Percentiles rank a stretch among this genome's conserved stretches.
Conservation (phyloP, 2,329 filamentous ascomycete species). For the Ophiocordyceps polyrhachis-furcata region DNA sequence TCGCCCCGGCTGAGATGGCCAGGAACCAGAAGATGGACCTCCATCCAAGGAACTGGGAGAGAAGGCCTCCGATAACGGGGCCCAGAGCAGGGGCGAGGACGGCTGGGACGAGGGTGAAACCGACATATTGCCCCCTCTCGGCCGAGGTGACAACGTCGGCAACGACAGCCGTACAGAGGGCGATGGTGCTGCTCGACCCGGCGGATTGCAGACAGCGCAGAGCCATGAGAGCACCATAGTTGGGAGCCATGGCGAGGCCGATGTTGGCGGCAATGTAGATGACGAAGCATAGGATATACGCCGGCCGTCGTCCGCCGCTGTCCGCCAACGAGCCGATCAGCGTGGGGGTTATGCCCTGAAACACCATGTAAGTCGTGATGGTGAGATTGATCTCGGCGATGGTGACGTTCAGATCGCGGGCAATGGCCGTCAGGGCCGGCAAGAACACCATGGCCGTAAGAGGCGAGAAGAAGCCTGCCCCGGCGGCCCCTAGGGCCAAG, state of each 20-base stretch:
- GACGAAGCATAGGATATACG: slow-evolving; percentile 32
- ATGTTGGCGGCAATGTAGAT: slow-evolving; percentile 35
- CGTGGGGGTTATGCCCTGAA: slow-evolving; percentile 40
- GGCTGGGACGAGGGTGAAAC: slow-evolving; percentile 26
- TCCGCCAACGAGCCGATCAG: slow-evolving; percentile 39
- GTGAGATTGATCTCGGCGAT: slow-evolving; percentile 27
- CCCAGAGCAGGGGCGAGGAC: slow-evolving; percentile 30
- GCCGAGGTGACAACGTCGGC: slow-evolving; percentile 43
- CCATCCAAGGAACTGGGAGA: slow-evolving; percentile 40
- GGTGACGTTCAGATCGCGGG: slow-evolving; percentile 25
- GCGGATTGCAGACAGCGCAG: slow-evolving; percentile 37
- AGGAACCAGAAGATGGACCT: slow-evolving; percentile 44
- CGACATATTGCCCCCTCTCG: slow-evolving; percentile 42
- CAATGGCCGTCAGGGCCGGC: slow-evolving; percentile 29
- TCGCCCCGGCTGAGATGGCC: slow-evolving; percentile 22
- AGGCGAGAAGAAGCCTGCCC: slow-evolving; percentile 25
- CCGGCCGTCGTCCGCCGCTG: slow-evolving; percentile 30
- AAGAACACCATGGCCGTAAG: slow-evolving; percentile 33
- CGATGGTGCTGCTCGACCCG: slow-evolving; percentile 39
- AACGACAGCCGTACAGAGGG: slow-evolving; percentile 38
- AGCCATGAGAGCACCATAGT: slow-evolving; percentile 29
- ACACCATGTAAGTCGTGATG: slow-evolving; percentile 37
- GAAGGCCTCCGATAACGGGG: slow-evolving; percentile 39
- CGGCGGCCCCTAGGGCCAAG: slow-evolving; percentile 20
- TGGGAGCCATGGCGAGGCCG: slow-evolving; percentile 29